phyloP scores from a whole-genome alignment of 2,329 filamentous ascomycete genomes.

The Xylaria polymorpha region DNA sequence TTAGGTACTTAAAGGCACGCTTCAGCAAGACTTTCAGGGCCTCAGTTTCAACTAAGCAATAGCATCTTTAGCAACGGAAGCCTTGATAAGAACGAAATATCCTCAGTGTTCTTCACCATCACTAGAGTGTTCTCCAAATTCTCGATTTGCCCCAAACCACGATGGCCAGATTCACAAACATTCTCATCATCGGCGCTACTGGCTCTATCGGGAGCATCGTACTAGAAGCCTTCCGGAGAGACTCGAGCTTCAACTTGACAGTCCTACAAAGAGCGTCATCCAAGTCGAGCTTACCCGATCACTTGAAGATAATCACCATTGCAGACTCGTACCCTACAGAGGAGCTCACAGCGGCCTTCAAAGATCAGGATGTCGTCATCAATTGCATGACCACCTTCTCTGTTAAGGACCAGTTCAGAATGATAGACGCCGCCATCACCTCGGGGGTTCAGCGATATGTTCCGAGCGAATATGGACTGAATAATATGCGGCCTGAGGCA shows the following conservation, averaged over 20 bases:
- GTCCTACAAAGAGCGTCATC: conserved; percentile 48
- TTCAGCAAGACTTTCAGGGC: not conserved
- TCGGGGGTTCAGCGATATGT: conserved; percentile 67
- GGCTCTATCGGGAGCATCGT: conserved; percentile 49
- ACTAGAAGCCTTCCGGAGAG: conserved; percentile 46
- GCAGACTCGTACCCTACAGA: conserved; percentile 46
- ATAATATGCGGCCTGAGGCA: conserved; percentile 49
- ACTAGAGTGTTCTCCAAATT: not conserved
- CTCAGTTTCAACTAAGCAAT: not conserved
- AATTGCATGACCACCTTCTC: conserved; percentile 55
- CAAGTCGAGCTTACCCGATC: conserved; percentile 38
- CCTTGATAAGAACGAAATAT: not conserved
- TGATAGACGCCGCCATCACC: conserved; percentile 66
- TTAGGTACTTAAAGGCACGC: conserved; percentile 12
- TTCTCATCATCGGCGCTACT: conserved; percentile 49
- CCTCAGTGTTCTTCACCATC: not conserved
- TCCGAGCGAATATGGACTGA: conserved; percentile 62
- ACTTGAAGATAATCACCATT: conserved; percentile 44
- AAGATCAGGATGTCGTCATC: conserved; percentile 51
- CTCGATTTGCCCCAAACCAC: conserved; percentile 1
- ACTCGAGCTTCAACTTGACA: conserved; percentile 46
- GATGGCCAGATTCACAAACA: conserved; percentile 44
- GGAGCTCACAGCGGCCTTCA: conserved; percentile 43
- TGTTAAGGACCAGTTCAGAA: conserved; percentile 57
- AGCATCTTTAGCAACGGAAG: not conserved